Evolutionary conservation across 768 basidiomycete species (phyloP).

Genomic region (Xerocomus spinulosus): DNA sequence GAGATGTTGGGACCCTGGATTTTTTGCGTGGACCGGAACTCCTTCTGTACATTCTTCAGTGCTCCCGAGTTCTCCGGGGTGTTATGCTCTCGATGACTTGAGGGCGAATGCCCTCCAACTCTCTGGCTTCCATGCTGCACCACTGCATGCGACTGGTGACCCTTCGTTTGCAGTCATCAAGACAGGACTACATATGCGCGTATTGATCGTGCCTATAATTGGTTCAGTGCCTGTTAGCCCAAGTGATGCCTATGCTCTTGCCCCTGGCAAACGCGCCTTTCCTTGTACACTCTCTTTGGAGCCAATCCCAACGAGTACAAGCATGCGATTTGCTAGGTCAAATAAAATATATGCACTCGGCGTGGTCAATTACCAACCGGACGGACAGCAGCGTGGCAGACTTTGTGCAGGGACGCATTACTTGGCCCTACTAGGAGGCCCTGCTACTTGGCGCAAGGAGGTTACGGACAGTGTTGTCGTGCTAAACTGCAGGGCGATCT

Average conservation of each 20-base stretch:
- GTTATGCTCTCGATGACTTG: not conserved
- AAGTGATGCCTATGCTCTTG: not conserved
- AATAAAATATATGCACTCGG: not conserved
- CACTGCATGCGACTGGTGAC: not conserved
- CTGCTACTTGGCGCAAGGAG: not conserved
- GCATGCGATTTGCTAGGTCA: not conserved
- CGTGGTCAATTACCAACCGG: not conserved
- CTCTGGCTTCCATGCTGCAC: not conserved
- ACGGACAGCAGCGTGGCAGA: not conserved
- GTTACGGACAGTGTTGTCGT: not conserved
- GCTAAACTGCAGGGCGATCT: not conserved
- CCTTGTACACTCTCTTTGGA: not conserved
- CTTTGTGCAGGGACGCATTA: not conserved
- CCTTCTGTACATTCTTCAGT: not conserved
- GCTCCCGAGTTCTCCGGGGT: not conserved
- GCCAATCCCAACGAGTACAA: not conserved
- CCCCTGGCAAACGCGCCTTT: not conserved
- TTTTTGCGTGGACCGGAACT: not conserved
- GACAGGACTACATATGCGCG: not conserved
- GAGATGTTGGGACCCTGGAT: not conserved
- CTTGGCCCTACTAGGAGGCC: not conserved
- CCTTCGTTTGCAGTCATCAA: constrained; percentile 3
- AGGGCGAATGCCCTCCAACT: not conserved
- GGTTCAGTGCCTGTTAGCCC: not conserved
- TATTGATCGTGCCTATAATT: not conserved